Evolutionary conservation across 768 basidiomycete genomes (phyloP).

Genomic region (Cystobasidiopsis lactophilus): DNA sequence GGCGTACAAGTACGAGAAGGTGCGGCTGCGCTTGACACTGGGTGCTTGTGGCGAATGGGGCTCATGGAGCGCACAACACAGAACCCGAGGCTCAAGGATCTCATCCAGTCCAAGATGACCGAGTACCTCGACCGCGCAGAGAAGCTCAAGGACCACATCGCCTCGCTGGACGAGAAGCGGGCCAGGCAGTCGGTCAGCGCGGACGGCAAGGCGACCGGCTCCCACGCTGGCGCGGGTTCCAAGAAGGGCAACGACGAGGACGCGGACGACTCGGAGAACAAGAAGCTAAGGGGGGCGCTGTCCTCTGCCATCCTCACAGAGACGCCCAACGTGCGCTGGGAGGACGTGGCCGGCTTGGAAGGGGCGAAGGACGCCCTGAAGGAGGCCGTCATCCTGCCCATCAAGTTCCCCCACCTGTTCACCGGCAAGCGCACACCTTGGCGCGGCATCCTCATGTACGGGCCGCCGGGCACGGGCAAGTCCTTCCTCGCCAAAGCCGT

Average conservation of each 20-base stretch:
- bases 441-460: conserved; percentile 86
- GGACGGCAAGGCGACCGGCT: conserved; percentile 30
- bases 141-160: conserved; percentile 64
- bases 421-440: conserved; percentile 96
- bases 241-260: conserved; percentile 26
- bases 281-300: conserved; percentile 84
- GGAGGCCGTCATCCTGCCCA: conserved; percentile 96
- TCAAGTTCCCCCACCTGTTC: conserved; percentile 97
- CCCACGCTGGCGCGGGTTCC: conserved; percentile 19
- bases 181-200: conserved; percentile 34
- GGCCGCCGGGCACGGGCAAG: conserved; percentile 95
- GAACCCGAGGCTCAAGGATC: conserved; percentile 51
- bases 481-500: conserved; percentile 93
- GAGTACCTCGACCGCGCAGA: conserved; percentile 87
- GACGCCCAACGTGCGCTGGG: conserved; percentile 91
- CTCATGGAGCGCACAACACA: background rate
- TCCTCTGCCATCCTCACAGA: conserved; percentile 71
- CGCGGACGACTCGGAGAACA: conserved; percentile 70
- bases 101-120: conserved; percentile 68
- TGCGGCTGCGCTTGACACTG: conserved; percentile 17
- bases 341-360: conserved; percentile 92
- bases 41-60: background rate
- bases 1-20: conserved; percentile 57
- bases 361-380: conserved; percentile 86
- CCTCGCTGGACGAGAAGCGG: conserved; percentile 41